These are phyloP conservation scores for Limtongia smithiae DNA, from an alignment of 805 yeast genomes.

Conservation along the genomic window DNA sequence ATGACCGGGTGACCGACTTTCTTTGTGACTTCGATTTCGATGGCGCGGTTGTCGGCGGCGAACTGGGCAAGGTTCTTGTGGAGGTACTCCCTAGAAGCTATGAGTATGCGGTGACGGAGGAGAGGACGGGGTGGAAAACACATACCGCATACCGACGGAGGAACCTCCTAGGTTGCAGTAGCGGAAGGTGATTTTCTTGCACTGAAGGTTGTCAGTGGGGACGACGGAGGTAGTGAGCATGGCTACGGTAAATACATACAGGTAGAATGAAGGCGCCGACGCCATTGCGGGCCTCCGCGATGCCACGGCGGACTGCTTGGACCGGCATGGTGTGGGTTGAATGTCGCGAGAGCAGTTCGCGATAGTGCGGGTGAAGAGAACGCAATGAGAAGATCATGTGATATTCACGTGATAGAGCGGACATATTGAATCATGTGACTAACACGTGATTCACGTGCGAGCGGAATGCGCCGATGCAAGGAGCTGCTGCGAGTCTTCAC, in stretches of 20 bases:
- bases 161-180: slow-evolving; percentile 97
- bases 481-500: too few relatives aligned
- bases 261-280: slow-evolving; percentile 69
- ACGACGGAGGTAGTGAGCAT: not conserved
- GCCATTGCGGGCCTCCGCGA: slow-evolving; percentile 68
- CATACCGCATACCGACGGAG: slow-evolving; percentile 65
- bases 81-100: slow-evolving; percentile 59
- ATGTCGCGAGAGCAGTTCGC: too few relatives aligned
- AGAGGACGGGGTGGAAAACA: not conserved
- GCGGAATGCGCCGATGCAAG: too few relatives aligned
- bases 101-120: not conserved
- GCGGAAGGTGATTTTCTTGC: slow-evolving; percentile 69
- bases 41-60: slow-evolving; percentile 59
- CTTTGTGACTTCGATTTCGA: slow-evolving; percentile 66
- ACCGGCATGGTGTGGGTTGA: slow-evolving; percentile 16
- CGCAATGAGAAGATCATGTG: too few relatives aligned
- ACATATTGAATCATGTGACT: too few relatives aligned
- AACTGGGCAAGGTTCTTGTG: slow-evolving; percentile 49
- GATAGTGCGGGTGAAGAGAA: too few relatives aligned
- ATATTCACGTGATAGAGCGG: too few relatives aligned
- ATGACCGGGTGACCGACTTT: slow-evolving; percentile 71
- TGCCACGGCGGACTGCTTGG: slow-evolving; percentile 45
- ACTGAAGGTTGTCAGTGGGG: slow-evolving; percentile 35
- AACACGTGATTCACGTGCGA: too few relatives aligned
- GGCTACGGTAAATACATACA: slow-evolving; percentile 25